Evolutionary conservation across 129 eudicot genomes (phyloP).

Genomic region (Pseudognaphalium luteoalbum): DNA sequence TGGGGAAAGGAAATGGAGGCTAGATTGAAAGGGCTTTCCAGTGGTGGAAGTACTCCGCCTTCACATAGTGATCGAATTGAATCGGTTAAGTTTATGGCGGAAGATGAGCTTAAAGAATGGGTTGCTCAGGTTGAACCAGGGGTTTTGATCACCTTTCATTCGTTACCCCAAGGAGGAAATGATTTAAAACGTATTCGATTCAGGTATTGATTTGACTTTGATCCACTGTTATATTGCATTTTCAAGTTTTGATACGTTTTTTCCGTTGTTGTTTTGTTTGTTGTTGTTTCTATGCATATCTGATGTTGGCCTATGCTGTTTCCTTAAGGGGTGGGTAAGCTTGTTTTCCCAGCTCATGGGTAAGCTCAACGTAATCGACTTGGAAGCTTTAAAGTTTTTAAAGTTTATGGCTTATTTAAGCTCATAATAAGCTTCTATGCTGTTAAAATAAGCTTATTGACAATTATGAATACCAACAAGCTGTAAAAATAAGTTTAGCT

Average conservation of each 20-base stretch:
- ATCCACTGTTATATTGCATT: conserved; percentile 18
- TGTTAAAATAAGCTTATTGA: neutral
- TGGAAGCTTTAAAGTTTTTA: too few species aligned
- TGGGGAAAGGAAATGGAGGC: conserved; percentile 90
- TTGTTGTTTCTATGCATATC: conserved; percentile 1
- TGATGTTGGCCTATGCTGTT: conserved; percentile 18
- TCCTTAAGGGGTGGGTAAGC: neutral
- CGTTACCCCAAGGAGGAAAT: conserved; percentile 71
- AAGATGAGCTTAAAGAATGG: conserved; percentile 88
- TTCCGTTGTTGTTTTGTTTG: conserved; percentile 16
- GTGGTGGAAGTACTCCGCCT: conserved; percentile 81
- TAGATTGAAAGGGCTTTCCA: conserved; percentile 73
- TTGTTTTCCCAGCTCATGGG: neutral
- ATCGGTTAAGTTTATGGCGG: conserved; percentile 70
- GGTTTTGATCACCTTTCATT: conserved; percentile 78
- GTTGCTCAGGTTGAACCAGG: conserved; percentile 98
- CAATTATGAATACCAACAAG: neutral
- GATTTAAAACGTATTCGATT: conserved; percentile 83
- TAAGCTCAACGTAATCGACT: neutral
- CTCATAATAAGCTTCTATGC: neutral
- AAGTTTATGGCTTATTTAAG: neutral
- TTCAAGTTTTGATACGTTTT: conserved; percentile 34
- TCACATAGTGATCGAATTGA: conserved; percentile 80
- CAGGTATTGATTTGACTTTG: conserved; percentile 49
- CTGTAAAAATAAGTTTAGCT: neutral